Conservation (phyloP, 1,284 basidiomycete species). For the Entoloma clypeatum region DNA sequence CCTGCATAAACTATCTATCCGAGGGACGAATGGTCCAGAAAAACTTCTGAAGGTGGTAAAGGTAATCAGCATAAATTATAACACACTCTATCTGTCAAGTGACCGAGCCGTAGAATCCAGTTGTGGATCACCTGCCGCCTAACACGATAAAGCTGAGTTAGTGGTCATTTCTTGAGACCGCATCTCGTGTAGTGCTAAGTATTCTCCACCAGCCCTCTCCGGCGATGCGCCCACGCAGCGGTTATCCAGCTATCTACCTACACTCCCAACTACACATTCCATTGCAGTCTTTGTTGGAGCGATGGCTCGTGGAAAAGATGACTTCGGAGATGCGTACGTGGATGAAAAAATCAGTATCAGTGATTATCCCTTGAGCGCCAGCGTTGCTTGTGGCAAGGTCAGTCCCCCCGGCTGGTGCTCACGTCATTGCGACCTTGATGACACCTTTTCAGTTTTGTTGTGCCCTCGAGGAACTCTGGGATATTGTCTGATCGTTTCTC, state of each 20-base stretch:
- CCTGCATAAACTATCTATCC: slow-evolving; percentile 92
- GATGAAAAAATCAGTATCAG: slow-evolving; percentile 98
- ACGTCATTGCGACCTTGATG: slow-evolving; percentile 1
- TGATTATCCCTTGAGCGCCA: slow-evolving; percentile 91
- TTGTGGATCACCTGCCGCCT: slow-evolving; percentile 91
- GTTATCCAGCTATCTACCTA: slow-evolving; percentile 75
- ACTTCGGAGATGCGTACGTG: slow-evolving; percentile 95
- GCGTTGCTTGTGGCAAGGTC: slow-evolving; percentile 95
- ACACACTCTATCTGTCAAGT: slow-evolving; percentile 9
- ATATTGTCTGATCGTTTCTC: slow-evolving; percentile 32
- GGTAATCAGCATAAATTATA: slow-evolving; percentile 23
- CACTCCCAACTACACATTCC: slow-evolving; percentile 77
- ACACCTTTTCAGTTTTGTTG: slow-evolving; percentile 25
- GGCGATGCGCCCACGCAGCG: slow-evolving; percentile 87
- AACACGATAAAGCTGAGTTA: slow-evolving; percentile 95
- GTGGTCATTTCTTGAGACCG: slow-evolving; percentile 34
- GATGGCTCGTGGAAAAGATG: slow-evolving; percentile 93
- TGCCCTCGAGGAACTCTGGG: slow-evolving; percentile 43
- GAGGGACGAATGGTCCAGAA: slow-evolving; percentile 94
- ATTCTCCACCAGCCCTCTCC: slow-evolving; percentile 68
- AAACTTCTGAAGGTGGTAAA: slow-evolving; percentile 97
- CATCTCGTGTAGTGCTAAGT: slow-evolving; percentile 7
- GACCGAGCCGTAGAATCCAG: slow-evolving; percentile 70
- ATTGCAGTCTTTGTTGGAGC: slow-evolving; percentile 97
- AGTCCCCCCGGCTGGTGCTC: slow-evolving; percentile 21